Base-by-base conservation (phyloP, 495 filamentous ascomycete genomes). In the Lasiosphaeris hirsuta region DNA sequence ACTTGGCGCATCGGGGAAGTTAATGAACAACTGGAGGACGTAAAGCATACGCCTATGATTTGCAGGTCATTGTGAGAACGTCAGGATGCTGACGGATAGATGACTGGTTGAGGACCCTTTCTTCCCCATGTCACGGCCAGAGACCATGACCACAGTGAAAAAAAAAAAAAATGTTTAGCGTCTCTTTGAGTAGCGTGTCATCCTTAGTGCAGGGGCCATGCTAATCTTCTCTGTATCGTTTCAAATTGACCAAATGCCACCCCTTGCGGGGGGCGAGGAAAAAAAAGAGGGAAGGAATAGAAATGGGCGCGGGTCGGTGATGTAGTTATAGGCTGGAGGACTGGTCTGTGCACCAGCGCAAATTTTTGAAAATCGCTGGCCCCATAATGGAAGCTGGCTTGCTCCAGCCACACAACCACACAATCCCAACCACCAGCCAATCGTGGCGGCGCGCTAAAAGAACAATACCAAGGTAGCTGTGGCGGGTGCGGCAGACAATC, bases 201-300 rank as follows among this genome's bases (percentile, higher is more conserved):
- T 93, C 90, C 90, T 94, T 93, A 92, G 89, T 93, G 89, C 91
- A 96, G 92, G 92, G 92, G 89, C 90, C 89, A 96, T 94, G 91
- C 90, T 95, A 92, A 90, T 92, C 85, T 90, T 91, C 86, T 92
- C 85, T 89, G 69, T 72, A 67, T 66, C 64, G 68, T 67, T 72
- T 67, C 67, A 72, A 65, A 67, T 68, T 72, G 69, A 70, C 69
- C 69, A 70, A 64, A 69, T 70, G 63, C 57, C 63, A 65, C 67
- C 46, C 46, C 23, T 34, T 19, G 61, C 63, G 66, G 62, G 60
- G 57, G 43, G 60, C 44, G 60, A 65, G 62, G 60, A 57, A 65
- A 63, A 64, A 37, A 49, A 59, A 64, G 4, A 39, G 41, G 34
- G 57, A 59, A 57, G 43, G 45, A 33, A 39, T 39, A 64, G 69